Base-by-base conservation (phyloP, 306 rosid species). In the Nissolia schottii region DNA sequence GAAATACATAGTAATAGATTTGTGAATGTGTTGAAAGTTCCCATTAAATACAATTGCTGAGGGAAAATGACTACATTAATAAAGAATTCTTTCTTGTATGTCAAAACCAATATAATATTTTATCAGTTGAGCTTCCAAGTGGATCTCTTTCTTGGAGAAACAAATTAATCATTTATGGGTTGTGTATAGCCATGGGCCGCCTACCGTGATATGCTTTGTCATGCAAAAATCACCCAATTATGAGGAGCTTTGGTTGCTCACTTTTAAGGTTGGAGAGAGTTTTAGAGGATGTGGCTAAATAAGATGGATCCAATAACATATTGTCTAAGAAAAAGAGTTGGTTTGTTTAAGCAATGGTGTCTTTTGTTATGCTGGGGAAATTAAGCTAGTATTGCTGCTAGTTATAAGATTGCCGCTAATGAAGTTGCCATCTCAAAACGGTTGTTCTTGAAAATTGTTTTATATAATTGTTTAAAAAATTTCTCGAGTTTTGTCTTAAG, bases 281-380 rank as follows among this genome's bases (percentile, higher is more conserved):
- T 28, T 25, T 13, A 59, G 48, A 38, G 65, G 65, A 64, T 11
- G 49, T 48, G 54, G 65, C 50, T 34, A n/a, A 10, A 35, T 15
- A 28, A 71, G 59, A 71, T 32, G 34, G 61, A 51, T 73, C 49
- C 27, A 40, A 29, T 27, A 58, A 73, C 22, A 23, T 70, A 15
- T 49, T 54, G 14, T 7, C 6, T 37, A 23, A 31, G 58, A 31
- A 62, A 16, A 14, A 28, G 19, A 13, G 54, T 22, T 3, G 7
- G 34, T 13, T 41, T 38, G 24, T 49, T 35, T 45, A n/a, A 61
- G 65, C 45, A 58, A 35, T 55, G 50, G 3, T 57, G 41, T 64
- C 25, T 40, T 20, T 20, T 48, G 2, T 50, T 6, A 60, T 63
- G 18, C 45, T 67, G 45, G 16, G 41, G 4, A 79, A 50, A 16